Conservation (phyloP, 2,329 filamentous ascomycete species). For the Coniochaeta sp. region DNA sequence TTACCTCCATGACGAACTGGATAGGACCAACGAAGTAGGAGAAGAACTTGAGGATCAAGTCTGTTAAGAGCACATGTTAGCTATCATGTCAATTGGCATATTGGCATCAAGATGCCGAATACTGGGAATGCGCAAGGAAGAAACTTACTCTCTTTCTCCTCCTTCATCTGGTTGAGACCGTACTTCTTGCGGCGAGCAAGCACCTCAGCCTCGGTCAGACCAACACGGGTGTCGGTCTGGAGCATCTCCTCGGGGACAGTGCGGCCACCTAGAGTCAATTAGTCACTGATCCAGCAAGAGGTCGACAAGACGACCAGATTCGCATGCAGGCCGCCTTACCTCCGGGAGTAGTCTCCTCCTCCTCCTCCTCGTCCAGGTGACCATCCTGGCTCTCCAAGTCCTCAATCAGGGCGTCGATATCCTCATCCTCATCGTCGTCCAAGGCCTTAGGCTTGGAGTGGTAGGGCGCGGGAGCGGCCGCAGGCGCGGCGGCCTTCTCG, state of each 20-base stretch:
- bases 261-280: conserved; percentile 31
- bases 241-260: conserved; percentile 63
- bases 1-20: conserved; percentile 88
- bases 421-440: conserved; percentile 69
- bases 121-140: too few species aligned
- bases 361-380: conserved; percentile 36
- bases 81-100: neutral
- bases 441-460: conserved; percentile 31
- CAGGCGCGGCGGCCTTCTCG: conserved; percentile 42
- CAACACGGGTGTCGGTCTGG: conserved; percentile 62
- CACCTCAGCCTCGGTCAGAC: conserved; percentile 69
- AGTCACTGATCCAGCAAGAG: neutral
- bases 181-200: conserved; percentile 57
- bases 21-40: conserved; percentile 83
- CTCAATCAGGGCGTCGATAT: conserved; percentile 81
- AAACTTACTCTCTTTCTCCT: conserved; percentile 5
- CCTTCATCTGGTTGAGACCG: conserved; percentile 76
- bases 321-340: neutral
- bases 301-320: neutral
- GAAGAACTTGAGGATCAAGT: conserved; percentile 73
- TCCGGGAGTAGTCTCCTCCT: neutral
- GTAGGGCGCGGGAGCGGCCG: conserved; percentile 14
- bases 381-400: conserved; percentile 80
- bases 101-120: neutral
- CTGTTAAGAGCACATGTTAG: conserved; percentile 2